Evolutionary conservation across 2,329 filamentous ascomycete species (phyloP).

Genomic region (Magnaporthales sp.): DNA sequence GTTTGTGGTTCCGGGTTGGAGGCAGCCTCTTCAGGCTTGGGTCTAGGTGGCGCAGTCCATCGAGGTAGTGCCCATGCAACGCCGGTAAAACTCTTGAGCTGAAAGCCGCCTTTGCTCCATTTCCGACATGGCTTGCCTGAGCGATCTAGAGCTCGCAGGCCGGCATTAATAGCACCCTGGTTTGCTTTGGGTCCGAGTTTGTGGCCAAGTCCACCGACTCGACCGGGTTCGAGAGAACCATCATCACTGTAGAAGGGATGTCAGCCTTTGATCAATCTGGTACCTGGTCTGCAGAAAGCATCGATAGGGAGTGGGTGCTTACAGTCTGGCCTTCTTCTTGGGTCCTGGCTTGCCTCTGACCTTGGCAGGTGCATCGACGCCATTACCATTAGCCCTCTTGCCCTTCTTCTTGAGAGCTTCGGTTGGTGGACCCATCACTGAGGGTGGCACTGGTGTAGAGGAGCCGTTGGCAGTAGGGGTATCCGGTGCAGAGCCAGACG

Average conservation of each 20-base stretch:
- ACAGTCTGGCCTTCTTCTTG: conserved; percentile 94
- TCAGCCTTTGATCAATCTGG: background rate
- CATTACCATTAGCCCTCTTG: conserved; percentile 51
- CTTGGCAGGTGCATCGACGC: conserved; percentile 57
- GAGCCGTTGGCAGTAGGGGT: conserved; percentile 45
- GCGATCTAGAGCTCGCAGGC: conserved; percentile 86
- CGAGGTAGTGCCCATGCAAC: conserved; percentile 71
- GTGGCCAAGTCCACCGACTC: conserved; percentile 43
- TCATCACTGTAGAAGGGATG: conserved; percentile 41
- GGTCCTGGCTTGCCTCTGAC: conserved; percentile 81
- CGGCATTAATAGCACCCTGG: conserved; percentile 93
- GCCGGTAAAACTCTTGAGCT: conserved; percentile 88
- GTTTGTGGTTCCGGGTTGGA: conserved; percentile 24
- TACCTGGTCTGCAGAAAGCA: too few species aligned
- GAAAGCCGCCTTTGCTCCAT: conserved; percentile 78
- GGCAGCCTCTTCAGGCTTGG: conserved; percentile 29
- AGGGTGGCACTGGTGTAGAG: conserved; percentile 40
- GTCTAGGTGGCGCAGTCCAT: conserved; percentile 68
- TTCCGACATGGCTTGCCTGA: conserved; percentile 86
- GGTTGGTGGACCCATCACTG: conserved; percentile 49
- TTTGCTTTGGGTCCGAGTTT: conserved; percentile 96
- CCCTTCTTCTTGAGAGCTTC: conserved; percentile 68
- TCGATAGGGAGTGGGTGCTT: conserved; percentile 34
- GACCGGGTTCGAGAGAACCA: conserved; percentile 43
- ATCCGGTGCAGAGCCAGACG: conserved; percentile 49